Evolutionary conservation across 176 grass and related monocot species (phyloP).

Genomic region (Alopecurus myosuroides): DNA sequence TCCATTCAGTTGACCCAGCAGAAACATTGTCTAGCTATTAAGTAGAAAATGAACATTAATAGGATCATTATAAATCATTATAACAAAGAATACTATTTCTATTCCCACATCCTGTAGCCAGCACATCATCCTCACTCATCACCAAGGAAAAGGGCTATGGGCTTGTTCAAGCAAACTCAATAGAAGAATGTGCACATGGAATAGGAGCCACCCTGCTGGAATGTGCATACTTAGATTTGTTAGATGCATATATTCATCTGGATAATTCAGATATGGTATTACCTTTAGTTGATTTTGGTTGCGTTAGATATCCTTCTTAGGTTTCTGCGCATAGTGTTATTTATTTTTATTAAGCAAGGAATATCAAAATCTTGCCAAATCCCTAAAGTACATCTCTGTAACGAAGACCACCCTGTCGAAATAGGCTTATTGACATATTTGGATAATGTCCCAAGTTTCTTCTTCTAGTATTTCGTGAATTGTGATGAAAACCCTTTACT

Average conservation of each 20-base stretch:
- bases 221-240: neutral
- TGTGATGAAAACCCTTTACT: neutral
- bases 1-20: conserved; percentile 90
- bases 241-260: conserved; percentile 4
- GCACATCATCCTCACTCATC: neutral
- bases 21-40: conserved; percentile 94
- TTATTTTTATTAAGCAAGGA: neutral
- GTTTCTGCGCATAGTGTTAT: neutral
- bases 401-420: neutral
- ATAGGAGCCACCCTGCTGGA: neutral
- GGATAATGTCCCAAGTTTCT: neutral
- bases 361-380: neutral
- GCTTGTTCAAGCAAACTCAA: neutral
- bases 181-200: neutral
- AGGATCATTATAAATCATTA: conserved; percentile 8
- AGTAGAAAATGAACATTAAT: conserved; percentile 25
- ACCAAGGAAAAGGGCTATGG: neutral
- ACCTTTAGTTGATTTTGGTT: neutral
- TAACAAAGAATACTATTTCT: neutral
- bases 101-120: neutral
- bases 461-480: neutral
- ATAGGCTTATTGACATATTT: neutral
- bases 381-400: neutral
- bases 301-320: neutral
- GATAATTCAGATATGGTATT: neutral